Evolutionary conservation across 139 green algal genomes (phyloP).

Genomic region (Picochlorum sp.): DNA sequence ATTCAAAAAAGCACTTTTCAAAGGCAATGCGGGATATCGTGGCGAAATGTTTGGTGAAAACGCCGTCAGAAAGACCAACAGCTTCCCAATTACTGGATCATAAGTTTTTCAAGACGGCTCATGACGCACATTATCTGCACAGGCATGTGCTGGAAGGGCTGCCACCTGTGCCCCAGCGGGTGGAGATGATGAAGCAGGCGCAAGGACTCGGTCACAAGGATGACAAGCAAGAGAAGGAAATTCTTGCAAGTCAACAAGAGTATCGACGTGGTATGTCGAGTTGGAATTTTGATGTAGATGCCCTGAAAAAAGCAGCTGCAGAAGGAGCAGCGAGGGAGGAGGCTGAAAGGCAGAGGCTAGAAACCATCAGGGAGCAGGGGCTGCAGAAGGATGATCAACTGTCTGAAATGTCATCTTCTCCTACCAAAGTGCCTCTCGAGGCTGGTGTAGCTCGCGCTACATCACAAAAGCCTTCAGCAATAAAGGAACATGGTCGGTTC

Average conservation of each 20-base stretch:
- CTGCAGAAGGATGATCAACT: background rate
- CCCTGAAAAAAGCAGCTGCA: constrained; percentile 72
- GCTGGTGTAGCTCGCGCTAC: background rate
- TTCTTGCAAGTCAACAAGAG: constrained; percentile 49
- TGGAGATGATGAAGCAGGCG: constrained; percentile 61
- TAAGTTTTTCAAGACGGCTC: constrained; percentile 92
- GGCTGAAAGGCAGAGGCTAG: background rate
- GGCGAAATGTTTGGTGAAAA: constrained; percentile 90
- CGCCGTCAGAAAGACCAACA: constrained; percentile 73
- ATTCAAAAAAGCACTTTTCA: constrained; percentile 61
- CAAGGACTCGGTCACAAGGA: background rate
- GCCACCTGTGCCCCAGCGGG: constrained; percentile 69
- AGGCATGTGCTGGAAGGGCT: constrained; percentile 69
- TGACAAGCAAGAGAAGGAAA: constrained; percentile 18
- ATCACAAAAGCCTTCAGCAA: background rate
- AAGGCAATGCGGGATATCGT: constrained; percentile 89
- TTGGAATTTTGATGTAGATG: constrained; percentile 92
- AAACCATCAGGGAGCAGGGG: background rate
- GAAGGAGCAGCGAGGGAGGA: constrained; percentile 8
- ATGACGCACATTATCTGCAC: constrained; percentile 65
- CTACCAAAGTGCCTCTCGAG: background rate
- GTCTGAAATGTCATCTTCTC: too few species aligned
- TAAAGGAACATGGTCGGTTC: constrained; percentile 54
- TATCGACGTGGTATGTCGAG: constrained; percentile 67
- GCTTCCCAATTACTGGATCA: constrained; percentile 91